Base-by-base conservation (phyloP, 148 eudicot genomes). In the Vaccinium myrtillus region DNA sequence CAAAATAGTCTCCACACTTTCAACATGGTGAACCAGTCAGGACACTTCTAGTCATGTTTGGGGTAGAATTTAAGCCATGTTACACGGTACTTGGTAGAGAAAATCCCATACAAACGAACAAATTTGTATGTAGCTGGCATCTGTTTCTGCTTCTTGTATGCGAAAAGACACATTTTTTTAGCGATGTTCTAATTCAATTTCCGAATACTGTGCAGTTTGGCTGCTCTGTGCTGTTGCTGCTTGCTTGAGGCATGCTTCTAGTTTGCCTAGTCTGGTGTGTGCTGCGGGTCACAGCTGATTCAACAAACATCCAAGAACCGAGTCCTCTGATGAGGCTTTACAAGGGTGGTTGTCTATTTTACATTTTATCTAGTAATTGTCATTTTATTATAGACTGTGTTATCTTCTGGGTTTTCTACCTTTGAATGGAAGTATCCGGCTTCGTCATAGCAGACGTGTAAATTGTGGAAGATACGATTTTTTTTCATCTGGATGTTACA, bases 181-280 rank as follows among this genome's bases (percentile, higher is more conserved):
- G 0, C 46, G 14, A 23, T 4, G 43, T 27, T 84, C 6, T 55
- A 19, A 30, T n/a, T 48, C 3, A 2, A 69, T 59, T 46, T 70
- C 13, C 14, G 2, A 15, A 69, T 82, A 30, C 1, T 82, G 30
- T 89, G 89, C 90, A 92, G 94, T 89, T 90, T 90, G 91, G 94
- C 98, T 84, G 98, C 95, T 67, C 86, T 93, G 63, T 94, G 98
- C 82, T 94, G 98, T 83, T 94, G 98, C 83, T 94, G 98, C 86
- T 88, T 94, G 39, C 85, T 94, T 83, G 95, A 94, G 27, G 92
- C 91, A 6, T 91, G 94, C 92, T 94, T 92, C 84, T 94, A 88
- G 88, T 50, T 69, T 54, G 69, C 61, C 11, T 25, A 11, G 73
- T 25, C 16, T 69, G 19, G 13, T 6, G 30, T 13, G 48, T 4